Conservation (phyloP, 192 early-diverging fungal genomes). For the Bifiguratus adelaidae region DNA sequence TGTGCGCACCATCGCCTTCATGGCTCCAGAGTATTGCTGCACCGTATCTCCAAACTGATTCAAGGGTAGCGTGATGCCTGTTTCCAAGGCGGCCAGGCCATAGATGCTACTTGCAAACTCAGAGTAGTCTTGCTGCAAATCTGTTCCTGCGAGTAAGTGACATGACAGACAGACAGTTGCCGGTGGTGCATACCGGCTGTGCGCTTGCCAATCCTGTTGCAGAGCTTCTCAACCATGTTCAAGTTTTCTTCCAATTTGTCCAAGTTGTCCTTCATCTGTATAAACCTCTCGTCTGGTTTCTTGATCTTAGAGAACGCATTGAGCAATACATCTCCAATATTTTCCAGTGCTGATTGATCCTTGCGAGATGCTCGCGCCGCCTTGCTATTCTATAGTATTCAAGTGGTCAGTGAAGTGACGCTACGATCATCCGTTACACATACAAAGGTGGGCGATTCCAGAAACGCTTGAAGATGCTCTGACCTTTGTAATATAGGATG, state of each 20-base stretch:
- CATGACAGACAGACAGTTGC: too few relatives aligned
- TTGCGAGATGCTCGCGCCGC: too few relatives aligned
- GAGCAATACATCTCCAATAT: slow-evolving; percentile 72
- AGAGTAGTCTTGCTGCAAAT: slow-evolving; percentile 67
- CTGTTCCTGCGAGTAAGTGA: too few relatives aligned
- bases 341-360: slow-evolving; percentile 72
- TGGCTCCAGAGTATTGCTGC: slow-evolving; percentile 50
- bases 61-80: slow-evolving; percentile 68
- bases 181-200: slow-evolving; percentile 49
- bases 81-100: slow-evolving; percentile 76
- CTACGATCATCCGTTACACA: too few relatives aligned
- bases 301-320: slow-evolving; percentile 88
- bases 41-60: slow-evolving; percentile 65
- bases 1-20: slow-evolving; percentile 55
- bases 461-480: slow-evolving; percentile 61
- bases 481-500: slow-evolving; percentile 75
- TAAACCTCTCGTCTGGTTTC: slow-evolving; percentile 78
- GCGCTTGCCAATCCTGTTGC: slow-evolving; percentile 59
- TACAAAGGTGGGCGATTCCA: slow-evolving; percentile 76
- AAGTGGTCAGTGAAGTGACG: too few relatives aligned
- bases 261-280: slow-evolving; percentile 69
- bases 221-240: slow-evolving; percentile 74
- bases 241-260: slow-evolving; percentile 84
- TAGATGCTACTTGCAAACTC: slow-evolving; percentile 70
- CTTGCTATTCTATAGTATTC: too few relatives aligned